Conservation (phyloP, 768 basidiomycete genomes). For the Tulasnella sp. region DNA sequence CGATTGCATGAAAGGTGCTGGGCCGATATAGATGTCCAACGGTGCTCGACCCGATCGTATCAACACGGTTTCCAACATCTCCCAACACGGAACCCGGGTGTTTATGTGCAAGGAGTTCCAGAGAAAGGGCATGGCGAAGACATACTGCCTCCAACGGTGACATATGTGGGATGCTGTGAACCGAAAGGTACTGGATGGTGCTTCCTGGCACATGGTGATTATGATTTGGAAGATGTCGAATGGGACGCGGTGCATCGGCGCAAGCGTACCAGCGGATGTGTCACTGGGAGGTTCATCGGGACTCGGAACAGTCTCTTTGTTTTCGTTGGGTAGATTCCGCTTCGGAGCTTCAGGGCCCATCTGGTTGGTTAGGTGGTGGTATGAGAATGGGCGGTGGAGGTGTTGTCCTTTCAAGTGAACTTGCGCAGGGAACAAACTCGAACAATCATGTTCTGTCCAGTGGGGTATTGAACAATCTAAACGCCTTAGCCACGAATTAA, state of each 20-base stretch:
- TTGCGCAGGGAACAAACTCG: no score
- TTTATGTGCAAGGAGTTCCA: not conserved
- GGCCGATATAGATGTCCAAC: not conserved
- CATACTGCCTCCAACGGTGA: not conserved
- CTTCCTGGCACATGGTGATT: not conserved
- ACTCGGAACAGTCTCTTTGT: not conserved
- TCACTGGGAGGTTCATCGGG: not conserved
- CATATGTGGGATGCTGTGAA: not conserved
- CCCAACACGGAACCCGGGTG: not conserved
- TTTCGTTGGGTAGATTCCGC: not conserved
- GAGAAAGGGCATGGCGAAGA: not conserved
- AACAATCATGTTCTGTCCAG: no score
- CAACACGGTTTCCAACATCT: not conserved
- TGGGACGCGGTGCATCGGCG: not conserved
- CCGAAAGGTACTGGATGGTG: not conserved
- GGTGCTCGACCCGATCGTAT: not conserved
- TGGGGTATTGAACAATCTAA: no score
- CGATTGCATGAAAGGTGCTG: not conserved
- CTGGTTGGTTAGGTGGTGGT: not conserved
- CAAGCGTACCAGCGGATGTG: not conserved
- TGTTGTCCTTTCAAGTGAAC: no score
- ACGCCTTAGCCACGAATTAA: no score
- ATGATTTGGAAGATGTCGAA: conserved; percentile 3
- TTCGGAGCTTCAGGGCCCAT: not conserved
- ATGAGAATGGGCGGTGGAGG: no score